Percentiles rank a stretch among this genome's conserved stretches.
Conservation (phyloP, 805 yeast species). For the Saccharomyces jurei region DNA sequence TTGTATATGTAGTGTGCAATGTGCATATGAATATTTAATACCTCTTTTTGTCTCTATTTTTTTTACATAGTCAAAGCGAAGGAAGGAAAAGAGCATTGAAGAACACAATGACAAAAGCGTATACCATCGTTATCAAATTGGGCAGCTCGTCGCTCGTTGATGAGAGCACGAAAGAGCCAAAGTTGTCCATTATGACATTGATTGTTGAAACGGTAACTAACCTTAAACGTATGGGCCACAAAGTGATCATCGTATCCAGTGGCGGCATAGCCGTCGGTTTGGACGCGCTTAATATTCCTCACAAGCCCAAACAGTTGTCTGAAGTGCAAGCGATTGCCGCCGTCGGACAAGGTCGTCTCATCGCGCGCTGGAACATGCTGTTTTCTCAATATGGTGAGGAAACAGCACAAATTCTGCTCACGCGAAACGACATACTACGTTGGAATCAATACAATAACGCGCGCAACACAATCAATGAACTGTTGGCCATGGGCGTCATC, state of each 20-base stretch:
- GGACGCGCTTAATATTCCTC: slow-evolving; percentile 56
- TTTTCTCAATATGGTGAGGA: slow-evolving; percentile 76
- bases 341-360: slow-evolving; percentile 87
- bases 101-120: slow-evolving; percentile 17
- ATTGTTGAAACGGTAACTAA: slow-evolving; percentile 85
- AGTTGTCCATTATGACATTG: slow-evolving; percentile 81
- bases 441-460: slow-evolving; percentile 89
- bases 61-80: background rate
- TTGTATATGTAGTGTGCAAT: background rate
- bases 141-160: slow-evolving; percentile 93
- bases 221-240: slow-evolving; percentile 72
- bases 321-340: slow-evolving; percentile 92
- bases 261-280: slow-evolving; percentile 97
- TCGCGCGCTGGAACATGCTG: slow-evolving; percentile 84
- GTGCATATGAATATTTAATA: background rate
- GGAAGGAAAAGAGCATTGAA: background rate
- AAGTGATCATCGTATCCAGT: slow-evolving; percentile 80
- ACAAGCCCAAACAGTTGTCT: slow-evolving; percentile 69
- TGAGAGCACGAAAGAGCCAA: slow-evolving; percentile 79
- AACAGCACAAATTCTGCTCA: slow-evolving; percentile 84
- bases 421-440: slow-evolving; percentile 89
- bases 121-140: slow-evolving; percentile 49
- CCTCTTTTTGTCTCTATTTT: background rate
- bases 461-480: slow-evolving; percentile 73
- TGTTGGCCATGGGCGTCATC: slow-evolving; percentile 78